Evolutionary conservation across 2,329 filamentous ascomycete species (phyloP), one percentile per base, ranked within the genome.

Genomic region (Aspergillus luchuensis): DNA sequence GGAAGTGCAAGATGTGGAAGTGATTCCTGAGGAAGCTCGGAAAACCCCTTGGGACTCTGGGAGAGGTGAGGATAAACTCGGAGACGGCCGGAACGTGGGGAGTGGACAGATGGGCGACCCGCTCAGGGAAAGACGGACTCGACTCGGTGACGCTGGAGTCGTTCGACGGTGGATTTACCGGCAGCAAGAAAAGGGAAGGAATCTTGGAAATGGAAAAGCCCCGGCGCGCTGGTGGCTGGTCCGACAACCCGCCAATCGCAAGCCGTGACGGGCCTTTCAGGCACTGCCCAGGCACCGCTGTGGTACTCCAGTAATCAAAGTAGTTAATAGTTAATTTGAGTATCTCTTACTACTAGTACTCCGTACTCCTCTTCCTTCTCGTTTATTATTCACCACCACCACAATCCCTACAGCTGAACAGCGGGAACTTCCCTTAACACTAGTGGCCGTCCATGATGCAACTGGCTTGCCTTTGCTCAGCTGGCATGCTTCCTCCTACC

Each of bases 401-500:
- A n/a, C 39, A 45, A 21, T 11, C 4, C 28, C 28, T 30, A 30
- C 28, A 30, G 5, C 8, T 11, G 41, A 8, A 10, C 19, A 10
- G 41, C n/a, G 19, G 5, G 41, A 21, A 45, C 17, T 11, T 50
- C 47, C 47, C 47, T 50, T 50, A 33, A 50, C 47, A 33, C 47
- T 50, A 50, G 47, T 28, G 47, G 47, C 47, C 28, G 25, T 50
- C 30, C 47, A 50, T 50, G 25, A 50, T 50, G 47, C 47, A 50
- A 30, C 47, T 50, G 17, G 25, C 47, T 28, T 33, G 25, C 25
- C 47, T 30, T 33, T 28, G 25, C n/a, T 28, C n/a, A 50, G 47
- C 47, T 50, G 47, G 28, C 47, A 50, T 50, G 33, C 39, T 36
- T 36, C 33, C 33, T 36, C 33, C 33, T 13, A 13, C 33, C 33